Evolutionary conservation across 2,329 filamentous ascomycete genomes (phyloP).

Genomic region (Mollisia scopiformis): DNA sequence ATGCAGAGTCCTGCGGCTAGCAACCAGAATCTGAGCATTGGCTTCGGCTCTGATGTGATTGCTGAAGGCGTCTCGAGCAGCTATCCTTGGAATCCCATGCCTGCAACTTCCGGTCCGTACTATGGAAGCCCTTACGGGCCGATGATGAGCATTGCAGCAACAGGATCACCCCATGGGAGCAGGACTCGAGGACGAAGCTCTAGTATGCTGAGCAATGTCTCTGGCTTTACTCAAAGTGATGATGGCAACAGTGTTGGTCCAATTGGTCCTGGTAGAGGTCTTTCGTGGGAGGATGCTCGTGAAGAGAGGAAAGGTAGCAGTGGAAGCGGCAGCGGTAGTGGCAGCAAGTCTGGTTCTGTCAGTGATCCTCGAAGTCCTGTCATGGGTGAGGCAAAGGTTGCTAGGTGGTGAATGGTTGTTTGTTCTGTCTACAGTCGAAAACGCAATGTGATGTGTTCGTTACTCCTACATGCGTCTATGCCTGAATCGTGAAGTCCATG

Average conservation of each 20-base stretch:
- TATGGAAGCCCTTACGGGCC: slow-evolving; percentile 6
- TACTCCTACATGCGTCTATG: neutral
- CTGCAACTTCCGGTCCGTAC: slow-evolving; percentile 13
- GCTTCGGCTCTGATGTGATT: slow-evolving; percentile 12
- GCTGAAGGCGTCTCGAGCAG: slow-evolving; percentile 19
- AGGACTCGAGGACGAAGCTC: slow-evolving; percentile 58
- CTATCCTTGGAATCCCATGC: slow-evolving; percentile 30
- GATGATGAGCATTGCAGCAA: slow-evolving; percentile 9
- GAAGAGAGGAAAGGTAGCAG: slow-evolving; percentile 25
- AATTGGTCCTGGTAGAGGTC: slow-evolving; percentile 9
- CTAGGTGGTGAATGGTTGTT: slow-evolving; percentile 5
- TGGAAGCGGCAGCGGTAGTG: slow-evolving; percentile 32
- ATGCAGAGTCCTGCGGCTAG: slow-evolving; percentile 25
- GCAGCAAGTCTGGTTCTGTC: slow-evolving; percentile 48
- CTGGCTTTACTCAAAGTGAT: slow-evolving; percentile 66
- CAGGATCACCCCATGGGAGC: slow-evolving; percentile 16
- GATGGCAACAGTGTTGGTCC: slow-evolving; percentile 39
- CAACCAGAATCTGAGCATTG: slow-evolving; percentile 21
- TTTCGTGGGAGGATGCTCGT: slow-evolving; percentile 25
- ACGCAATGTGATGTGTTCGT: slow-evolving; percentile 5
- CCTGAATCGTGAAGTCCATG: neutral
- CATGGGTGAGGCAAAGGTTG: slow-evolving; percentile 20
- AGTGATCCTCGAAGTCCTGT: slow-evolving; percentile 54
- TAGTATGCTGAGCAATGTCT: slow-evolving; percentile 69
- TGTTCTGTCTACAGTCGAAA: slow-evolving; percentile 3